These are phyloP conservation scores for Talaromyces islandicus DNA, from an alignment of 2,329 filamentous ascomycete species.

Conservation along the genomic window DNA sequence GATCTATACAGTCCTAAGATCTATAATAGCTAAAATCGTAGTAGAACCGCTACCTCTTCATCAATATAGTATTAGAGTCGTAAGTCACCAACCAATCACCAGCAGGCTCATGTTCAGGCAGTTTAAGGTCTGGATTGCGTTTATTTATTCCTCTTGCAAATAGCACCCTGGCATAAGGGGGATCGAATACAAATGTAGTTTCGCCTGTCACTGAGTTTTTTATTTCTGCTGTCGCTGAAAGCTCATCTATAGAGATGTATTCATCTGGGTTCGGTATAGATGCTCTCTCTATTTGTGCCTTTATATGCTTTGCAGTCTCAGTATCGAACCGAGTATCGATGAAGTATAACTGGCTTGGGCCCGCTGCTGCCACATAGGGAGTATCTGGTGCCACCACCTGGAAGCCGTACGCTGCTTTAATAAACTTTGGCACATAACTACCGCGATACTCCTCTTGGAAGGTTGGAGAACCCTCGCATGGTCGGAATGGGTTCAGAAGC, in stretches of 20 bases:
- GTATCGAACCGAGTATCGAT: no score
- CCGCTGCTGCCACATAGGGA: constrained; percentile 10
- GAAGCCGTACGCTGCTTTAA: constrained; percentile 6
- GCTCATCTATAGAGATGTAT: constrained; percentile 13
- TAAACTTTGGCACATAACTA: constrained; percentile 9
- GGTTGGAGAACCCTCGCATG: constrained; percentile 4
- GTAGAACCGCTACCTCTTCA: background rate
- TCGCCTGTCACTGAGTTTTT: constrained; percentile 9
- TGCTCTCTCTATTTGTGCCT: constrained; percentile 11
- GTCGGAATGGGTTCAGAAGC: constrained; percentile 4
- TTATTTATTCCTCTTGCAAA: constrained; percentile 12
- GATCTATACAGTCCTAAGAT: no score
- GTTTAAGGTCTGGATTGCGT: constrained; percentile 10
- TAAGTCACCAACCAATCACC: constrained; percentile 3
- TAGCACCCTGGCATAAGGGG: constrained; percentile 8
- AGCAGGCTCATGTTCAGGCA: constrained; percentile 9
- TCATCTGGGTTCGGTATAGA: background rate
- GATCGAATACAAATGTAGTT: constrained; percentile 13
- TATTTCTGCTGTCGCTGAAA: constrained; percentile 9
- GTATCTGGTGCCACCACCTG: constrained; percentile 13
- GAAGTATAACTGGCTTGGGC: no score
- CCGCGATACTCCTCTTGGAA: constrained; percentile 10
- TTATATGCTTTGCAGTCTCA: no score
- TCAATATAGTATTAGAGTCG: background rate
- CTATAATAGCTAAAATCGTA: background rate